phyloP scores from a whole-genome alignment of 2,329 filamentous ascomycete genomes.

The Metarhizium robertsii region DNA sequence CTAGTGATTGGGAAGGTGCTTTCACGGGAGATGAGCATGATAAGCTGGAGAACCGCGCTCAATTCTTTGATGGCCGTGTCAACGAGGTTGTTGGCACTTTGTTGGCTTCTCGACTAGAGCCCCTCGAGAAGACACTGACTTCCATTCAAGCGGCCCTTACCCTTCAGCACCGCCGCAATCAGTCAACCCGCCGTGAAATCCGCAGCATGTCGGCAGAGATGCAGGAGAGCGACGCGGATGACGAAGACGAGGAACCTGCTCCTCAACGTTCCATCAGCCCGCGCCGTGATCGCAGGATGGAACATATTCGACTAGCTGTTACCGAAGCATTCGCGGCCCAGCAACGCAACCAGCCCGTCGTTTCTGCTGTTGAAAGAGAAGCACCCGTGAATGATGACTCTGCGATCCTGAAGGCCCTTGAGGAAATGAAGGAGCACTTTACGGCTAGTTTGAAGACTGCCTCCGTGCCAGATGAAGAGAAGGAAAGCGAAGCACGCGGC shows the following conservation, averaged over 20 bases:
- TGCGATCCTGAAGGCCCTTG: conserved; percentile 56
- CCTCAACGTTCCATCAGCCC: conserved; percentile 67
- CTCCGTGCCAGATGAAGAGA: conserved; percentile 22
- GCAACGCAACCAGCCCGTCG: conserved; percentile 30
- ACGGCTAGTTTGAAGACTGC: conserved; percentile 9
- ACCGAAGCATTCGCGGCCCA: conserved; percentile 62
- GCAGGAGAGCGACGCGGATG: conserved; percentile 83
- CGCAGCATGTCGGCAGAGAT: conserved; percentile 62
- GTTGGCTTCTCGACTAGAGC: conserved; percentile 66
- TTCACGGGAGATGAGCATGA: conserved; percentile 75
- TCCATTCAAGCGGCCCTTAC: conserved; percentile 64
- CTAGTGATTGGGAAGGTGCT: conserved; percentile 87
- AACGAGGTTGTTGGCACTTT: conserved; percentile 75
- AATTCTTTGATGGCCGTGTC: conserved; percentile 87
- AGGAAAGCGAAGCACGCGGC: conserved; percentile 40
- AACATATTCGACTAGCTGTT: conserved; percentile 68
- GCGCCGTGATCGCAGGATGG: conserved; percentile 65
- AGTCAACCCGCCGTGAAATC: conserved; percentile 47
- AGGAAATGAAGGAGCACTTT: conserved; percentile 48
- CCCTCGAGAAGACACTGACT: conserved; percentile 70
- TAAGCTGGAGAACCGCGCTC: conserved; percentile 70
- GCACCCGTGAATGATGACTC: conserved; percentile 24
- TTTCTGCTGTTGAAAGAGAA: conserved; percentile 13
- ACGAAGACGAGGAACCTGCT: conserved; percentile 71
- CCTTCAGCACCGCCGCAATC: conserved; percentile 43